These are phyloP conservation scores for Trifolium repens DNA, from an alignment of 306 rosid species.

Conservation along the genomic window DNA sequence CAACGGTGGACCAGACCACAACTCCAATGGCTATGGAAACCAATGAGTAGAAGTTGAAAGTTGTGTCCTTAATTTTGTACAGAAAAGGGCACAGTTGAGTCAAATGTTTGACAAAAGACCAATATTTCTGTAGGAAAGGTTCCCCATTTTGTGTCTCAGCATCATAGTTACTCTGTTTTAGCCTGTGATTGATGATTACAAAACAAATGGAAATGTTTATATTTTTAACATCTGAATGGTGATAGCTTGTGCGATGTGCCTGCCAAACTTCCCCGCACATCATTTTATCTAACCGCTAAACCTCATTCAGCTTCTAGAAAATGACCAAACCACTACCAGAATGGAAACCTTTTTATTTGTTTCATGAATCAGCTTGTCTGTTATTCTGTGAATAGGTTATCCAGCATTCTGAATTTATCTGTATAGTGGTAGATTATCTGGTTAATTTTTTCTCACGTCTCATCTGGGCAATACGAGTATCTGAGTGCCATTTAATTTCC, in stretches of 20 bases:
- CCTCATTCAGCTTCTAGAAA: not conserved
- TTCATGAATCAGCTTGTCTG: not conserved
- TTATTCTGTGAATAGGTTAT: not conserved
- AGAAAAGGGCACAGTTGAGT: conserved; percentile 35
- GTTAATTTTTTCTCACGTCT: not conserved
- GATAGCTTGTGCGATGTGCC: conserved; percentile 22
- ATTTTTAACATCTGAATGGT: conserved; percentile 9
- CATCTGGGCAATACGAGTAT: conserved; percentile 1
- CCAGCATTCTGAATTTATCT: not conserved
- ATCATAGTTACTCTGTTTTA: not conserved
- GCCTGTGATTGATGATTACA: conserved; percentile 26
- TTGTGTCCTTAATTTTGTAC: conserved; percentile 39
- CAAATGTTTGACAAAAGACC: conserved; percentile 2
- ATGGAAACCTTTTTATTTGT: conserved; percentile 15
- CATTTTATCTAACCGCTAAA: conserved; percentile 14
- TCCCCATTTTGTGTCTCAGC: conserved; percentile 12
- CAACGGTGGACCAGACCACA: conserved; percentile 9
- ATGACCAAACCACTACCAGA: conserved; percentile 5
- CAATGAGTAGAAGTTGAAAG: conserved; percentile 44
- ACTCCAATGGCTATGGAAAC: conserved; percentile 30
- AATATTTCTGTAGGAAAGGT: conserved; percentile 33
- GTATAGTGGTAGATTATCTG: not conserved
- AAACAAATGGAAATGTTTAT: conserved; percentile 30
- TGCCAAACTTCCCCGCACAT: not conserved
- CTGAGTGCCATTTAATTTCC: not conserved